Evolutionary conservation across 352 stramenopile genomes (phyloP).

Genomic region (Phytophthora sp.): DNA sequence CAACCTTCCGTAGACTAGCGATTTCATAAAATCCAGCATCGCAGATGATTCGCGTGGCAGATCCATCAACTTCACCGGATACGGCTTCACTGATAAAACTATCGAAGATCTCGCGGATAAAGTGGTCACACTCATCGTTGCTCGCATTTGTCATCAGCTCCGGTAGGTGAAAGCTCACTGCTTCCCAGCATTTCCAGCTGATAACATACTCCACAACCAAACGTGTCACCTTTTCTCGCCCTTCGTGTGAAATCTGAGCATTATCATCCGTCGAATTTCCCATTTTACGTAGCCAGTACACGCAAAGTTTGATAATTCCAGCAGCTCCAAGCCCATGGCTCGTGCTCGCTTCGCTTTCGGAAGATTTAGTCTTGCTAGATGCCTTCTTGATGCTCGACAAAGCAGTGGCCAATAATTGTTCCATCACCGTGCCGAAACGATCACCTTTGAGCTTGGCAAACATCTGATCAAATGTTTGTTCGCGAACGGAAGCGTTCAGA

Average conservation of each 20-base stretch:
- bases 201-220: conserved; percentile 70
- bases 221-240: conserved; percentile 39
- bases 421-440: conserved; percentile 43
- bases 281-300: conserved; percentile 59
- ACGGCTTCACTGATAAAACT: conserved; percentile 44
- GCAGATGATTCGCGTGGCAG: conserved; percentile 54
- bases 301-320: conserved; percentile 81
- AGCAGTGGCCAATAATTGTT: conserved; percentile 40
- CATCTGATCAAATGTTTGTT: conserved; percentile 57
- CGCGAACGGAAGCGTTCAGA: conserved; percentile 37
- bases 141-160: conserved; percentile 60
- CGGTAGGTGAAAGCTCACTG: conserved; percentile 71
- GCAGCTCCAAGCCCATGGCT: conserved; percentile 38
- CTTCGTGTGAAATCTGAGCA: conserved; percentile 13
- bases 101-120: conserved; percentile 43
- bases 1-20: conserved; percentile 45
- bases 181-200: conserved; percentile 70
- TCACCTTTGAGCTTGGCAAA: conserved; percentile 49
- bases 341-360: background rate
- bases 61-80: conserved; percentile 14
- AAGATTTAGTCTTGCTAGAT: conserved; percentile 9
- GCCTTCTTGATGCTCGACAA: conserved; percentile 10
- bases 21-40: conserved; percentile 90
- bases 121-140: conserved; percentile 29
- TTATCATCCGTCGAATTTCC: background rate